Evolutionary conservation across 805 yeast genomes (phyloP).

Genomic region (Candida nanaspora): DNA sequence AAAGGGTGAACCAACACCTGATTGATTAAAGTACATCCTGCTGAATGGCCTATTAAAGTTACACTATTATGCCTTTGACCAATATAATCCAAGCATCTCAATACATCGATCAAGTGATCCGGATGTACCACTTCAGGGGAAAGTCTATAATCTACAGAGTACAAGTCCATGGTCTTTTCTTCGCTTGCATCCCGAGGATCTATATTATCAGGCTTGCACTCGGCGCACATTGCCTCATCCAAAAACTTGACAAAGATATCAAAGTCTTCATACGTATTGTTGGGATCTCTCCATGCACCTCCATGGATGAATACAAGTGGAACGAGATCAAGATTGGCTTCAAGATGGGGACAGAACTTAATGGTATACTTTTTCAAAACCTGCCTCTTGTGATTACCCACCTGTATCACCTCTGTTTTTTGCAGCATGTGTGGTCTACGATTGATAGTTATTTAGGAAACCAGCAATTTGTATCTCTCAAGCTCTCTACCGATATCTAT

Average conservation of each 20-base stretch:
- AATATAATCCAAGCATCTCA: conserved; percentile 29
- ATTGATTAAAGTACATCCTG: conserved; percentile 62
- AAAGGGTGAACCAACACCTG: conserved; percentile 35
- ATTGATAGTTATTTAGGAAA: too few relatives aligned
- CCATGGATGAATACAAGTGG: conserved; percentile 62
- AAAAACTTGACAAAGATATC: conserved; percentile 24
- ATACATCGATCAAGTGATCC: conserved; percentile 48
- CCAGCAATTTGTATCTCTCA: too few relatives aligned
- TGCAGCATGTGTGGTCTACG: background rate
- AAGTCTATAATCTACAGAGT: conserved; percentile 57
- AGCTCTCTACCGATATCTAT: too few relatives aligned
- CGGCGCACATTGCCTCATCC: too few relatives aligned
- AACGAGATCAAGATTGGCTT: too few relatives aligned
- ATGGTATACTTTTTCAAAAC: background rate
- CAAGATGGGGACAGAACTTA: too few relatives aligned
- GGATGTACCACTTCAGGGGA: conserved; percentile 63
- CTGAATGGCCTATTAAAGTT: conserved; percentile 66
- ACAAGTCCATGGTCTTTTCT: too few relatives aligned
- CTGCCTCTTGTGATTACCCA: background rate
- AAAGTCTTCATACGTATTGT: conserved; percentile 53
- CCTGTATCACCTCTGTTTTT: background rate
- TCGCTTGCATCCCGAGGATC: too few relatives aligned
- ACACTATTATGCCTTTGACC: conserved; percentile 14
- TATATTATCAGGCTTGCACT: too few relatives aligned
- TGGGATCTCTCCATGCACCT: conserved; percentile 81